These are phyloP conservation scores for Penicillium corylophilum DNA, from an alignment of 2,329 filamentous ascomycete genomes.

Conservation along the genomic window DNA sequence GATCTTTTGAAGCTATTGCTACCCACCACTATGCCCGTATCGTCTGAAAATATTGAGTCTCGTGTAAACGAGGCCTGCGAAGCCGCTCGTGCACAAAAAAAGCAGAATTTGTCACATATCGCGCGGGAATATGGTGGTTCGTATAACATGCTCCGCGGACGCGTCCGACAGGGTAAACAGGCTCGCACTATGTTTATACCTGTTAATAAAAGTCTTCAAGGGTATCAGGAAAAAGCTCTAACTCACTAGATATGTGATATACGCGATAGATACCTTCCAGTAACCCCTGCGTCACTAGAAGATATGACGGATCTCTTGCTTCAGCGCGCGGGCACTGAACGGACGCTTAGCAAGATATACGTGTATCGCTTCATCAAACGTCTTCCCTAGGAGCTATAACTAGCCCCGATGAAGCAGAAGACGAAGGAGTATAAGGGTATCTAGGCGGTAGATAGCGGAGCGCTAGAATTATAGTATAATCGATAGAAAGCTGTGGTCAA, in stretches of 20 bases:
- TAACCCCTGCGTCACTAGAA: background rate
- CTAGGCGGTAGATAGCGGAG: too few relatives aligned
- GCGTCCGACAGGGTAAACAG: background rate
- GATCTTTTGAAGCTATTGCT: too few relatives aligned
- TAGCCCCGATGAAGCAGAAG: too few relatives aligned
- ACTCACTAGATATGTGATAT: background rate
- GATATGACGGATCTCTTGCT: background rate
- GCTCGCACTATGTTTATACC: background rate
- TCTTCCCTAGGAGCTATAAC: background rate
- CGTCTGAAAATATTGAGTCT: too few relatives aligned
- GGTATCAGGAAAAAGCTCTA: slow-evolving; percentile 9
- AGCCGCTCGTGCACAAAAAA: background rate
- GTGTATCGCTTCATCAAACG: slow-evolving; percentile 2
- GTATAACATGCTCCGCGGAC: background rate
- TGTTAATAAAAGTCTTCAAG: background rate
- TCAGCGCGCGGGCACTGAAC: background rate
- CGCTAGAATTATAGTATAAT: background rate
- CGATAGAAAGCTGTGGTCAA: background rate
- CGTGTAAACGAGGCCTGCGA: background rate
- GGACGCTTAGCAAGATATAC: slow-evolving; percentile 1
- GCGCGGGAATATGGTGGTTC: slow-evolving; percentile 1
- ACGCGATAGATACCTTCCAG: background rate
- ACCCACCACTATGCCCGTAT: too few relatives aligned
- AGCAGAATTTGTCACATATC: slow-evolving; percentile 1
- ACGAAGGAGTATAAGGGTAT: too few relatives aligned